Percentiles rank a stretch among this genome's conserved stretches.
These are phyloP conservation scores for Xylariaceae sp. DNA, from an alignment of 2,329 filamentous ascomycete species.

Conservation along the genomic window DNA sequence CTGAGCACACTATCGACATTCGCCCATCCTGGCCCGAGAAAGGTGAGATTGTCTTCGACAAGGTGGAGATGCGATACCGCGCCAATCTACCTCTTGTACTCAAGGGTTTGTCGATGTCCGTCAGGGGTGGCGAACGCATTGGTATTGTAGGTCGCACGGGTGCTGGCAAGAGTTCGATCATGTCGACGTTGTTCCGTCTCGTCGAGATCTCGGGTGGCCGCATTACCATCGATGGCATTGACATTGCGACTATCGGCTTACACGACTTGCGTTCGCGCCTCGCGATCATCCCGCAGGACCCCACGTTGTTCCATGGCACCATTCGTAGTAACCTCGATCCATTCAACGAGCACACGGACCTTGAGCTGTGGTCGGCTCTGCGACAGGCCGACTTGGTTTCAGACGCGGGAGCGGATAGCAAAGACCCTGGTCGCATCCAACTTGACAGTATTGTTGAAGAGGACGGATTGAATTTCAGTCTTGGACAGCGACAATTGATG, in stretches of 20 bases:
- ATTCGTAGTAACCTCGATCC: slow-evolving; percentile 76
- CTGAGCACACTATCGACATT: slow-evolving; percentile 69
- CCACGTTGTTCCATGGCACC: slow-evolving; percentile 76
- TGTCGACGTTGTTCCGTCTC: slow-evolving; percentile 75
- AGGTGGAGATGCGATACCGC: slow-evolving; percentile 76
- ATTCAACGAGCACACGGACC: slow-evolving; percentile 71
- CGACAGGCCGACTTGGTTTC: slow-evolving; percentile 69
- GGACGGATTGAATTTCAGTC: slow-evolving; percentile 91
- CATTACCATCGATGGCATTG: slow-evolving; percentile 60
- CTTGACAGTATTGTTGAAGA: slow-evolving; percentile 86
- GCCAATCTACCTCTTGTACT: slow-evolving; percentile 67
- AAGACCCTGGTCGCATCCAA: slow-evolving; percentile 54
- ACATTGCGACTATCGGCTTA: slow-evolving; percentile 69
- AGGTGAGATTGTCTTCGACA: slow-evolving; percentile 72
- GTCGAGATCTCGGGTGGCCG: slow-evolving; percentile 59
- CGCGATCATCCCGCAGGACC: slow-evolving; percentile 80
- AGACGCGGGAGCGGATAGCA: slow-evolving; percentile 42
- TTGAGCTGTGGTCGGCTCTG: slow-evolving; percentile 72
- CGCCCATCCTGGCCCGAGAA: slow-evolving; percentile 75
- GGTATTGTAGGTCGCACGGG: slow-evolving; percentile 78
- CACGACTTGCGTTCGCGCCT: slow-evolving; percentile 70
- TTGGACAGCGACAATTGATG: slow-evolving; percentile 93
- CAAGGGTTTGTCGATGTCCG: slow-evolving; percentile 64
- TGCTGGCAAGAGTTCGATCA: slow-evolving; percentile 78
- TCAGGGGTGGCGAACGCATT: slow-evolving; percentile 70